Evolutionary conservation across 2,329 filamentous ascomycete species (phyloP).

Genomic region (Fusarium musae): DNA sequence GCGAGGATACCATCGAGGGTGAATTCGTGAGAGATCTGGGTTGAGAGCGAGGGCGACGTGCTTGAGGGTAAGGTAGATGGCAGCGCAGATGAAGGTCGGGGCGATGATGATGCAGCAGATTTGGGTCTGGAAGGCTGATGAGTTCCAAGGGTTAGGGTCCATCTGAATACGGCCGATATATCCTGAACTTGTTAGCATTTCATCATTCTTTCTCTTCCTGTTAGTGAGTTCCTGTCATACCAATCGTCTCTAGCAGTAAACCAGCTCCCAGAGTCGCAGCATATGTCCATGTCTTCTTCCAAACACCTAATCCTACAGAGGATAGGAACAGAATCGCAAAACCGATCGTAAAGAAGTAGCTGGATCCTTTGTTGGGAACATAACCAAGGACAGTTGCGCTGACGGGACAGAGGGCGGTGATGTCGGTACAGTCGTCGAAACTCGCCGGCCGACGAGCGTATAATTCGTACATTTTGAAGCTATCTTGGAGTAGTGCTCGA

Average conservation of each 20-base stretch:
- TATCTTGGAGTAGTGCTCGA: not conserved
- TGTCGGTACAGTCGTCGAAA: constrained; percentile 46
- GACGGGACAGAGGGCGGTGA: constrained; percentile 61
- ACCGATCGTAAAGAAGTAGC: constrained; percentile 62
- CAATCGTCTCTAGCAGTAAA: constrained; percentile 62
- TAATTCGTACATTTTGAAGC: constrained; percentile 23
- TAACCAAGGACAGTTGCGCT: constrained; percentile 65
- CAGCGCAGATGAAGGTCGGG: constrained; percentile 70
- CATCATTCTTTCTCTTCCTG: not conserved
- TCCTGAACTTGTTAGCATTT: constrained; percentile 50
- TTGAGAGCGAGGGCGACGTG: constrained; percentile 64
- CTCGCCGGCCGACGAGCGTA: constrained; percentile 26
- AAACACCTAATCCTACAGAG: constrained; percentile 57
- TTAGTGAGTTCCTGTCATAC: constrained; percentile 46
- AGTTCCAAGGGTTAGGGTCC: constrained; percentile 64
- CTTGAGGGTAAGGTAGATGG: constrained; percentile 72
- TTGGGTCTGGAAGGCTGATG: constrained; percentile 65
- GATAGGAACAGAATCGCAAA: constrained; percentile 59
- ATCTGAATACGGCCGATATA: constrained; percentile 65
- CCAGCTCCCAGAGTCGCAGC: constrained; percentile 61
- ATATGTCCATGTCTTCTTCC: constrained; percentile 67
- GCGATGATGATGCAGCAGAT: constrained; percentile 69
- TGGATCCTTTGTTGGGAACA: constrained; percentile 65
- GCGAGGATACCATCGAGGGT: constrained; percentile 63
- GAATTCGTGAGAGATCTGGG: constrained; percentile 62